Evolutionary conservation across 1,284 basidiomycete genomes (phyloP).

Genomic region (Cutaneotrichosporon dermatis): DNA sequence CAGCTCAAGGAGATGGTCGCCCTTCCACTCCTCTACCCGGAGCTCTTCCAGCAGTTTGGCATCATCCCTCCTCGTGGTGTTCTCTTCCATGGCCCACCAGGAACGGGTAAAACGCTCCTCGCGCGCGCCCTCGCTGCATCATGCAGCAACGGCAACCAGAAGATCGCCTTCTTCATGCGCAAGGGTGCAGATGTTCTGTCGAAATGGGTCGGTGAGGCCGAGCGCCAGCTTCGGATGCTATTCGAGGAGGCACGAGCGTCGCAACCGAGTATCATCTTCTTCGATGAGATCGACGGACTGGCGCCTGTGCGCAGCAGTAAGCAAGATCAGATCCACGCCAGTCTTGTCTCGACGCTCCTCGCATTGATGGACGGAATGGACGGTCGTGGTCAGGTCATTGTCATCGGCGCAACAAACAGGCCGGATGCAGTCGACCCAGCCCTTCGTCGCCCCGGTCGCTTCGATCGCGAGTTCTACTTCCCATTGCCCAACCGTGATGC

Average conservation of each 20-base stretch:
- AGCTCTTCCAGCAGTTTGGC: conserved; percentile 92
- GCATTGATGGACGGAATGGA: conserved; percentile 99
- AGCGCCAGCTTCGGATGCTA: conserved; percentile 87
- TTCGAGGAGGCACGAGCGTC: conserved; percentile 93
- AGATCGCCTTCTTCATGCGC: conserved; percentile 99
- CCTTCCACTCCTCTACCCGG: conserved; percentile 90
- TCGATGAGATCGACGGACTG: conserved; percentile 98
- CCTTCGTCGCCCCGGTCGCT: conserved; percentile 85
- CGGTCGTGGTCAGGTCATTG: conserved; percentile 90
- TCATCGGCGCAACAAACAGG: conserved; percentile 96
- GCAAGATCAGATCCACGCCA: conserved; percentile 98
- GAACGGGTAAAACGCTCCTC: conserved; percentile 81
- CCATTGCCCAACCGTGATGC: conserved; percentile 81
- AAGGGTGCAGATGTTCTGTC: conserved; percentile 97
- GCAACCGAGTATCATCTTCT: conserved; percentile 98
- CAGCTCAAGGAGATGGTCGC: conserved; percentile 98
- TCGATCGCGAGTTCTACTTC: conserved; percentile 99
- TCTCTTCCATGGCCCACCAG: conserved; percentile 92
- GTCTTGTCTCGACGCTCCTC: conserved; percentile 90
- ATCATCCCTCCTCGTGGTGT: conserved; percentile 96
- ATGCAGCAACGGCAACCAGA: conserved; percentile 80
- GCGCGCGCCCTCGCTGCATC: conserved; percentile 93
- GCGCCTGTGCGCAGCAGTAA: conserved; percentile 96
- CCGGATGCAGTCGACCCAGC: conserved; percentile 97
- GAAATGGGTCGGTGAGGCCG: conserved; percentile 99